Evolutionary conservation across 441 rosid genomes (phyloP), one percentile per base, ranked within the genome.

Genomic region (Viola pubescens): DNA sequence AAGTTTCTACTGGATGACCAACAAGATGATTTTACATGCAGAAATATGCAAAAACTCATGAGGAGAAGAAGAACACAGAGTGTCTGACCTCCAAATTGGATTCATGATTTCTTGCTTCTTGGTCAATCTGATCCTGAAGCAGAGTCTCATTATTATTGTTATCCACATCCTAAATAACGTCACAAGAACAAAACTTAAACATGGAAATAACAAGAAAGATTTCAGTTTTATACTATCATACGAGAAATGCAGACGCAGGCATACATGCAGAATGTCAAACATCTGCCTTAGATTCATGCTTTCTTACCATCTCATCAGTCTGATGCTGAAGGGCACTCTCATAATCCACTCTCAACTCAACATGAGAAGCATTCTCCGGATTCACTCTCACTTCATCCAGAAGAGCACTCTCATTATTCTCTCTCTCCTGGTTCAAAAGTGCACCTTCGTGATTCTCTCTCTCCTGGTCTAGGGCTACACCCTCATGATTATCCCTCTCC

Each of bases 81-180:
- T 14, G 11, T 38, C 54, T 38, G 16, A 63, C 68, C 61, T 48
- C 56, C 13, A 7, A 10, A 9, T n/a, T 19, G 4, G 26, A 69
- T 58, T 58, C 64, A 51, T 37, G 42, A 12, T 58, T 34, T 10
- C 66, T 34, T 61, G 51, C 37, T 48, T 16, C 62, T 60, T 56
- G 56, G 54, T 56, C 69, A 26, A 41, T 46, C 54, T 60, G 62
- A 41, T 60, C 60, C 58, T 19, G 59, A 61, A 51, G 49, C 49
- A 19, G 0, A 50, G 38, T 45, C 19, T 50, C 45, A 2, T 64
- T 38, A 45, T 55, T 40, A 34, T 37, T 34, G 60, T 26, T 48
- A 34, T 50, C 66, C 54, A 42, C 49, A 26, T 56, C 65, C 74
- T 70, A 62, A 54, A 55, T 52, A 52, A 76, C 48, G 48, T 41